Percentiles rank a stretch among this genome's conserved stretches.
phyloP scores from a whole-genome alignment of 2,329 filamentous ascomycete genomes.

The Phyllosticta citriasiana region DNA sequence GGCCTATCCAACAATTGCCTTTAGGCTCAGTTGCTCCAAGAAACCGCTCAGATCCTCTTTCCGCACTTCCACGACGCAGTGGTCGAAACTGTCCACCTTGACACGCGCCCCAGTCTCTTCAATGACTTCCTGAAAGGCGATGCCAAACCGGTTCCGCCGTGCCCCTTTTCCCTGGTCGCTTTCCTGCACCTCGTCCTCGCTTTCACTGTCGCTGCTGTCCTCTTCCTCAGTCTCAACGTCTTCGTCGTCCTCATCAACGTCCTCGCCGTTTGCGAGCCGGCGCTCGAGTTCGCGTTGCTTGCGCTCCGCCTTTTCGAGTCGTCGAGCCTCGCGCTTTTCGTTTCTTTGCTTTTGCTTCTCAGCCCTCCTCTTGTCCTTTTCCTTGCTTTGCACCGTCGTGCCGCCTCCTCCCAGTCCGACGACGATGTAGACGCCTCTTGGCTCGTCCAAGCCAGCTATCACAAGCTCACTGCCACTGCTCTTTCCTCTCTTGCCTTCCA shows the following conservation, averaged over 20 bases:
- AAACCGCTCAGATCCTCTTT: constrained; percentile 91
- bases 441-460: constrained; percentile 80
- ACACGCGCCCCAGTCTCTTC: constrained; percentile 83
- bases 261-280: constrained; percentile 47
- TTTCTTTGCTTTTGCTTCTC: constrained; percentile 50
- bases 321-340: constrained; percentile 38
- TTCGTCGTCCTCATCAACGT: constrained; percentile 47
- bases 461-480: constrained; percentile 75
- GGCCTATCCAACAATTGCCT: constrained; percentile 58
- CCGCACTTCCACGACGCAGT: constrained; percentile 94
- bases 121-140: constrained; percentile 91
- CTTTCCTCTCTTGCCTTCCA: constrained; percentile 50
- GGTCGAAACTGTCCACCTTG: constrained; percentile 91
- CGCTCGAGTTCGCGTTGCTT: constrained; percentile 34
- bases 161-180: constrained; percentile 55
- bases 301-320: constrained; percentile 53
- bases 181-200: constrained; percentile 47
- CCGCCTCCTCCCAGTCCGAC: constrained; percentile 87
- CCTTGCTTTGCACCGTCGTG: constrained; percentile 44
- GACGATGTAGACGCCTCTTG: constrained; percentile 77
- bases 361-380: constrained; percentile 57
- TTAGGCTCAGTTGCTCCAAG: constrained; percentile 83
- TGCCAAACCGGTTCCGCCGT: constrained; percentile 82
- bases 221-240: constrained; percentile 39
- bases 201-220: constrained; percentile 55